Conservation (phyloP, 768 basidiomycete genomes). For the Serendipita sp. region DNA sequence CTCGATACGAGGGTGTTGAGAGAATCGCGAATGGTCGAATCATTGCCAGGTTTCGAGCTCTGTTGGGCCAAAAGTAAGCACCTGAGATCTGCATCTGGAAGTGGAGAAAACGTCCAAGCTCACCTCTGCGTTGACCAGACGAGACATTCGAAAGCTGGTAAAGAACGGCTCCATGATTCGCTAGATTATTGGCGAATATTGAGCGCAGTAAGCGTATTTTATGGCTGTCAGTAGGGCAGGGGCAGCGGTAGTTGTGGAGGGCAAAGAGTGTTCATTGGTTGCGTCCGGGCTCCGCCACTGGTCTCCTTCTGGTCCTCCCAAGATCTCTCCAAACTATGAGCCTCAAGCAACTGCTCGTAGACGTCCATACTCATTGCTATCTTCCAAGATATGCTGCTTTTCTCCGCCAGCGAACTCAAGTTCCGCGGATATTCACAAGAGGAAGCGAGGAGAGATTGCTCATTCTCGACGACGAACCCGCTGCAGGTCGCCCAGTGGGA, state of each 20-base stretch:
- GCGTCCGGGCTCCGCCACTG: neutral
- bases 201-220: neutral
- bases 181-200: neutral
- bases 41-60: neutral
- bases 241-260: neutral
- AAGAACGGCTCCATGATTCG: constrained; percentile 1
- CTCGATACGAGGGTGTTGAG: neutral
- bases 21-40: neutral
- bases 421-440: constrained; percentile 48
- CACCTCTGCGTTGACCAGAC: neutral
- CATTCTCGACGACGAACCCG: constrained; percentile 67
- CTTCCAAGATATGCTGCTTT: constrained; percentile 61
- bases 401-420: constrained; percentile 43
- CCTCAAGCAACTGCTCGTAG: constrained; percentile 33
- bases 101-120: neutral
- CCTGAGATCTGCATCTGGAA: neutral
- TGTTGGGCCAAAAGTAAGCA: neutral
- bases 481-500: constrained; percentile 64
- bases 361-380: constrained; percentile 79
- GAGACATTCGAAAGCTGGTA: neutral
- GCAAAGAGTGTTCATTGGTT: neutral
- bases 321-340: neutral
- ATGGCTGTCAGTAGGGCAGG: neutral
- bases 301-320: neutral
- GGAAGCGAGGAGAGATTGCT: constrained; percentile 49